A percentile compares a stretch with the other conserved stretches of the same genome.
Conservation (phyloP, 106 monocot species). For the Chionographis japonica region DNA sequence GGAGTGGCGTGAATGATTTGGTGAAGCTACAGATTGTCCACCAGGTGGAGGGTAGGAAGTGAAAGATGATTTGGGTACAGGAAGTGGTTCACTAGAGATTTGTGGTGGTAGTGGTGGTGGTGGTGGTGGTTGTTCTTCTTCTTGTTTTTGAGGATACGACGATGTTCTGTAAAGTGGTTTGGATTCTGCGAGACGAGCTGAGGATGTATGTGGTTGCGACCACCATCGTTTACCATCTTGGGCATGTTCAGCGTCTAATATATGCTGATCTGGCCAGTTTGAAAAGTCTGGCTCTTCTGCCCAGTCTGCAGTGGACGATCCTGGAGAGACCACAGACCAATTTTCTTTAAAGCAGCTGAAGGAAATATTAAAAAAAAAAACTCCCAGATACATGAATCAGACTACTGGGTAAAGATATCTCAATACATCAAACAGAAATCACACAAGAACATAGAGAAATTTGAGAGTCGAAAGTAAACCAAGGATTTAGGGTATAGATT, state of each 20-base stretch:
- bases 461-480: no score
- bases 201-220: conserved; percentile 32
- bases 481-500: no score
- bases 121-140: conserved; percentile 8
- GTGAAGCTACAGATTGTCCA: conserved; percentile 15
- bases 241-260: conserved; percentile 27
- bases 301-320: conserved; percentile 45
- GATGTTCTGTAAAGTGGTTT: conserved; percentile 52
- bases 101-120: conserved; percentile 19
- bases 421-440: no score
- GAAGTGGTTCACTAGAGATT: conserved; percentile 29
- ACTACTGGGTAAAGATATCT: no score
- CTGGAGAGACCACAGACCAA: conserved; percentile 3
- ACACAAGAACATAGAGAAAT: no score
- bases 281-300: conserved; percentile 28
- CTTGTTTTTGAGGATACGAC: conserved; percentile 44
- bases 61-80: conserved; percentile 24
- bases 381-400: no score
- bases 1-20: conserved; percentile 13
- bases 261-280: conserved; percentile 32
- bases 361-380: no score
- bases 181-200: conserved; percentile 12
- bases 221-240: conserved; percentile 35
- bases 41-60: conserved; percentile 32
- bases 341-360: no score